Conservation (phyloP, 2,329 filamentous ascomycete species). For the Truncatella angustata region DNA sequence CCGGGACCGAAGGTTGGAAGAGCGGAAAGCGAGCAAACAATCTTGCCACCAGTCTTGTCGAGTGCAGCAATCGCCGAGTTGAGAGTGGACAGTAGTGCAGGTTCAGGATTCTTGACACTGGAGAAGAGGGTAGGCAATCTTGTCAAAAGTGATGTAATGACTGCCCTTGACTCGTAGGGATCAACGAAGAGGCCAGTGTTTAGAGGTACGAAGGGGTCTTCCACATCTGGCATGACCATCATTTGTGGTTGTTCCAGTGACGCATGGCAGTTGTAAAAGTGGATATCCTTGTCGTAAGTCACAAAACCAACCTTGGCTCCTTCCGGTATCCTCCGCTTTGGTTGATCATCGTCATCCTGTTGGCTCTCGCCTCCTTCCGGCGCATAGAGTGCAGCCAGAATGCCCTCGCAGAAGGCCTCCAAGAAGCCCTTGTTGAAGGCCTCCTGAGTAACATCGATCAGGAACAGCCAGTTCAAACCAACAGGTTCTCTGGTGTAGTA, state of each 20-base stretch:
- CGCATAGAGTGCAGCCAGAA: constrained; percentile 81
- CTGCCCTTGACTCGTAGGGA: constrained; percentile 76
- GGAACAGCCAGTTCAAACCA: constrained; percentile 81
- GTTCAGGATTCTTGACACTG: constrained; percentile 84
- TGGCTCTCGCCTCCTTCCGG: constrained; percentile 55
- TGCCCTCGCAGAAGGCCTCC: constrained; percentile 86
- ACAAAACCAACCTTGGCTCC: constrained; percentile 91
- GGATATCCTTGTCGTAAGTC: constrained; percentile 93
- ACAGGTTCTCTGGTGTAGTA: constrained; percentile 97
- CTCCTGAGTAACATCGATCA: constrained; percentile 92
- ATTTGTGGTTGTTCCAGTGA: constrained; percentile 86
- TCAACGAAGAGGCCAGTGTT: constrained; percentile 93
- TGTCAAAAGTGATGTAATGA: constrained; percentile 84
- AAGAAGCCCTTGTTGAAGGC: constrained; percentile 87
- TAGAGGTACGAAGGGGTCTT: constrained; percentile 92
- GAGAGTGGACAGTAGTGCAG: constrained; percentile 79
- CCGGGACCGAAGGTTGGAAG: constrained; percentile 91
- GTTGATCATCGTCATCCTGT: constrained; percentile 51
- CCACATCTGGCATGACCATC: constrained; percentile 97
- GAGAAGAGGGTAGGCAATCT: constrained; percentile 85
- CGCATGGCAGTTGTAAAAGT: constrained; percentile 94
- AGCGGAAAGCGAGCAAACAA: constrained; percentile 83
- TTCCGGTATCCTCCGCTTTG: constrained; percentile 62
- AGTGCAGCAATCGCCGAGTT: constrained; percentile 83
- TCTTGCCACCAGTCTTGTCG: constrained; percentile 84